A percentile compares a stretch with the other conserved stretches of the same genome.
Conservation (phyloP, 2,329 filamentous ascomycete genomes). For the Penicillium sp. region DNA sequence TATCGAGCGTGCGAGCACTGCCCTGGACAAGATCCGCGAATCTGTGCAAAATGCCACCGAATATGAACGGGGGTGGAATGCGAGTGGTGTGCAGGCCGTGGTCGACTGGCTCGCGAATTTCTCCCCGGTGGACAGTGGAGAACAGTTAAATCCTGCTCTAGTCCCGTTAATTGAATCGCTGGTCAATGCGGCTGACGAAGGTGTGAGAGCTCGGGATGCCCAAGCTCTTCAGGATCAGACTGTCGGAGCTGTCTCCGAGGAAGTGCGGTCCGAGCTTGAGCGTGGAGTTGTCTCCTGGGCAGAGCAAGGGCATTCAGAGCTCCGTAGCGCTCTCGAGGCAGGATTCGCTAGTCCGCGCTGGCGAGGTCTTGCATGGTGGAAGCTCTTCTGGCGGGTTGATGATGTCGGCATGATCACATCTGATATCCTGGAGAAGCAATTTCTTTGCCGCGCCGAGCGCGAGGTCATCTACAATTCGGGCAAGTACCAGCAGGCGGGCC, state of each 20-base stretch:
- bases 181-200: slow-evolving; percentile 46
- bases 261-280: slow-evolving; percentile 53
- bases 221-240: slow-evolving; percentile 31
- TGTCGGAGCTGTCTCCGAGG: slow-evolving; percentile 39
- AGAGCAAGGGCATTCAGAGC: slow-evolving; percentile 74
- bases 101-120: slow-evolving; percentile 59
- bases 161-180: slow-evolving; percentile 66
- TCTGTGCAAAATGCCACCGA: slow-evolving; percentile 67
- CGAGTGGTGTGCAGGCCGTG: slow-evolving; percentile 66
- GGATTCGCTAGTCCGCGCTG: slow-evolving; percentile 75
- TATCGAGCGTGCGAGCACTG: slow-evolving; percentile 59
- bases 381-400: slow-evolving; percentile 90
- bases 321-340: slow-evolving; percentile 73
- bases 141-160: slow-evolving; percentile 63
- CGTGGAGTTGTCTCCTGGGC: slow-evolving; percentile 68
- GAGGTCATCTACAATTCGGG: slow-evolving; percentile 81
- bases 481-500: slow-evolving; percentile 65
- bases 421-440: slow-evolving; percentile 73
- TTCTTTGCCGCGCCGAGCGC: slow-evolving; percentile 75
- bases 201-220: slow-evolving; percentile 29
- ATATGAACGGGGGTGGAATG: slow-evolving; percentile 72
- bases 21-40: slow-evolving; percentile 65
- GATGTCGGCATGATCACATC: slow-evolving; percentile 81
- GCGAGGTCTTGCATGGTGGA: slow-evolving; percentile 87
- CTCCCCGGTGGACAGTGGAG: slow-evolving; percentile 33